Base-by-base conservation (phyloP, 1,284 basidiomycete species). In the Trametes polyzona region DNA sequence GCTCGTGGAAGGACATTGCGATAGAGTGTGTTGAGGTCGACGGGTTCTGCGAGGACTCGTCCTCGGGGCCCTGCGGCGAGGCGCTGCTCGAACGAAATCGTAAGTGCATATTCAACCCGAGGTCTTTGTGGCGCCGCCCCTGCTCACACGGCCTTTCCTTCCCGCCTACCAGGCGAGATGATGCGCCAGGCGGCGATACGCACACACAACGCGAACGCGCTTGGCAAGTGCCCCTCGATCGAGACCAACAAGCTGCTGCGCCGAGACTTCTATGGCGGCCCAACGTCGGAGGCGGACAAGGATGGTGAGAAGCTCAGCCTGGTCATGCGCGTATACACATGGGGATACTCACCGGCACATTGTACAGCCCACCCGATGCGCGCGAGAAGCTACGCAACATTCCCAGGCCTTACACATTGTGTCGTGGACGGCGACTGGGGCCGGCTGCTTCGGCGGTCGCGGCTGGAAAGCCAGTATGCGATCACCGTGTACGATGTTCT, bases 11-110 rank as follows among this genome's bases (percentile, higher is more conserved):
- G 44, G 49, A 43, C 33, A 52, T 55, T 26, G 58, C 58, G 12
- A 44, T 59, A 11, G 53, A 59, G 17, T 40, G 37, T 17, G 40
- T 59, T 39, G 21, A 29, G 12, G 21, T 19, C 11, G 47, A 50
- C n/a, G 52, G 52, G 30, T 59, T 59, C 29, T 59, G 56, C 48
- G 40, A n/a, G 33, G 37, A 48, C 24, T 40, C 54, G 17, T 42
- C 41, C 16, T 27, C 26, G 41, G 24, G 29, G 10, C 27, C 36
- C 19, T 57, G 55, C 27, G 53, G 58, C 11, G 42, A 47, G 24
- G 42, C 19, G 21, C 24, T 57, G n/a, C 47, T 60, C 1, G 19
- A 36, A 12, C 23, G 29, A 1, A 57, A 57, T n/a, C 21, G 58
- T 60, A 27, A 30, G 57, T 50, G n/a, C n/a, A n/a, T n/a, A n/a